phyloP scores from a whole-genome alignment of 768 basidiomycete genomes.

The Candolleomyces eurysporus region DNA sequence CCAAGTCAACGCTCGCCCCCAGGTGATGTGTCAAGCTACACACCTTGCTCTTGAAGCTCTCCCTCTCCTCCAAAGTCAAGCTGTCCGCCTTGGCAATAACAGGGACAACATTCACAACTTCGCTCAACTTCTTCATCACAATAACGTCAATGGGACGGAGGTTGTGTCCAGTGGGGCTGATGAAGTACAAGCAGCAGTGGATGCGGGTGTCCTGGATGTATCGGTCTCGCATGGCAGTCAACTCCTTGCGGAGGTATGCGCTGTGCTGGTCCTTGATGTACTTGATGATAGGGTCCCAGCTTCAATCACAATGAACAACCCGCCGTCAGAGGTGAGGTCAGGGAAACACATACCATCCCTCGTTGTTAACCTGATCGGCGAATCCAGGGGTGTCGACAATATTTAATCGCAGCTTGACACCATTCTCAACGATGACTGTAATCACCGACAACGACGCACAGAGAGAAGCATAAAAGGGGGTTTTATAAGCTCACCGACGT shows the following conservation, averaged over 20 bases:
- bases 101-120: constrained; percentile 99
- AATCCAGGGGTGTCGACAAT: constrained; percentile 99
- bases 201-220: constrained; percentile 98
- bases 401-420: constrained; percentile 91
- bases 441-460: background rate
- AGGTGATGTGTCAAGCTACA: constrained; percentile 11
- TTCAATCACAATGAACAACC: constrained; percentile 25
- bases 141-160: constrained; percentile 96
- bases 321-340: background rate
- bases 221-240: constrained; percentile 97
- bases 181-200: constrained; percentile 97
- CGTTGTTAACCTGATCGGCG: constrained; percentile 98
- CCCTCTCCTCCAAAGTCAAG: constrained; percentile 90
- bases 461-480: background rate
- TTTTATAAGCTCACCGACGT: background rate
- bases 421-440: constrained; percentile 93
- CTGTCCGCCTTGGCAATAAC: constrained; percentile 97
- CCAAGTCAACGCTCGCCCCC: constrained; percentile 9
- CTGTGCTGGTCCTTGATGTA: constrained; percentile 99
- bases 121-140: constrained; percentile 98
- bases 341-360: constrained; percentile 73
- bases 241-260: constrained; percentile 96
- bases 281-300: constrained; percentile 99
- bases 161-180: constrained; percentile 97
- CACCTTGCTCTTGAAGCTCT: constrained; percentile 90